Evolutionary conservation across 805 yeast genomes (phyloP).

Genomic region (Zygosaccharomyces siamensis): DNA sequence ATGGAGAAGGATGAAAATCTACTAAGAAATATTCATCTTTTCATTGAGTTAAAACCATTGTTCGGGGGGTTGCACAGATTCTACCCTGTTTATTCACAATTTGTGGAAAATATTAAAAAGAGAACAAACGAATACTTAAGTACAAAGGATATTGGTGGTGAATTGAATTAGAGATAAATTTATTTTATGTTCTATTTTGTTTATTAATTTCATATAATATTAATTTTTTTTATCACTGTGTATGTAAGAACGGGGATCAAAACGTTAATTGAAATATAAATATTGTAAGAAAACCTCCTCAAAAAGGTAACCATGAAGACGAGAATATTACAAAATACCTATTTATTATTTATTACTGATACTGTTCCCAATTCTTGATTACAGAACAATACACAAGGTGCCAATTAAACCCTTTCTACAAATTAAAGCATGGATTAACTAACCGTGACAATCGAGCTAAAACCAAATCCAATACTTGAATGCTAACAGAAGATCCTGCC

Average conservation of each 20-base stretch:
- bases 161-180: slow-evolving; percentile 7
- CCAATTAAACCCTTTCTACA: not conserved
- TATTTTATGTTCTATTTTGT: not conserved
- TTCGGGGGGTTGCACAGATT: slow-evolving; percentile 51
- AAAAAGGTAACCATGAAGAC: not conserved
- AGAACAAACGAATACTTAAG: slow-evolving; percentile 36
- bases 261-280: slow-evolving; percentile 1
- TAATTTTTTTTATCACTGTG: not conserved
- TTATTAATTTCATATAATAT: not conserved
- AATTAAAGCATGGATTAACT: not conserved
- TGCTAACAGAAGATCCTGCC: not conserved
- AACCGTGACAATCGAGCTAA: not conserved
- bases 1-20: slow-evolving; percentile 35
- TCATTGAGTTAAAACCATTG: slow-evolving; percentile 47
- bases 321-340: not conserved
- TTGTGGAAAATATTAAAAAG: slow-evolving; percentile 40
- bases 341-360: not conserved
- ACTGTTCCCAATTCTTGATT: not conserved
- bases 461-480: not conserved
- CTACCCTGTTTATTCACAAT: slow-evolving; percentile 45
- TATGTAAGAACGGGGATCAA: not conserved
- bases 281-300: not conserved
- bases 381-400: not conserved
- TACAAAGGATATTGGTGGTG: slow-evolving; percentile 26
- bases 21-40: slow-evolving; percentile 41